A percentile compares a stretch with the other conserved stretches of the same genome.
Evolutionary conservation across 2,329 filamentous ascomycete genomes (phyloP).

Genomic region (Calonectria pauciramosa): DNA sequence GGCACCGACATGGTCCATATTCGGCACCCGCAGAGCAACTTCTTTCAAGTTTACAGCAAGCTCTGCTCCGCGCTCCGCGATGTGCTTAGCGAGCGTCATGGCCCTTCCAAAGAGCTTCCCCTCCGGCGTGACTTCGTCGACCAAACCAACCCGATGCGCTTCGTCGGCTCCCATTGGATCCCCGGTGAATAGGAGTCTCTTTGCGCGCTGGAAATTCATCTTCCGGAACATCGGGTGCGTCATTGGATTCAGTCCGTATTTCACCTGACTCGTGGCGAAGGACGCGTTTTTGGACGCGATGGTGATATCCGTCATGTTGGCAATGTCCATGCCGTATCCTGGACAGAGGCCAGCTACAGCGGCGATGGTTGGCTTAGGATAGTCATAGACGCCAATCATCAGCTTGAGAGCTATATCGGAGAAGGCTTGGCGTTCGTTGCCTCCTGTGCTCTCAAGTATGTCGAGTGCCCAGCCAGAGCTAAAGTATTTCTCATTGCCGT

Average conservation of each 20-base stretch:
- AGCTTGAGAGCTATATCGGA: conserved; percentile 13
- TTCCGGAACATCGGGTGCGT: conserved; percentile 12
- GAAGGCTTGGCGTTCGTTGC: conserved; percentile 5
- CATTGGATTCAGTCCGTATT: conserved; percentile 18
- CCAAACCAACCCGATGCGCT: background rate
- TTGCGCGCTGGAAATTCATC: conserved; percentile 14
- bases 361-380: conserved; percentile 6
- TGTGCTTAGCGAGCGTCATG: background rate
- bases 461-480: conserved; percentile 14
- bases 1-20: conserved; percentile 5
- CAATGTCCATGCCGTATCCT: conserved; percentile 12
- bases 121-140: background rate
- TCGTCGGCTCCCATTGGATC: conserved; percentile 9
- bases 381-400: conserved; percentile 10
- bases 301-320: conserved; percentile 17
- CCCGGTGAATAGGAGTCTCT: conserved; percentile 7
- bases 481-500: conserved; percentile 12
- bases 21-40: conserved; percentile 4
- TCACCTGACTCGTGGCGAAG: conserved; percentile 7
- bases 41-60: conserved; percentile 10
- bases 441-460: conserved; percentile 7
- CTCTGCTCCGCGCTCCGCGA: conserved; percentile 3
- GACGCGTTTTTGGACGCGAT: conserved; percentile 7
- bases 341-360: conserved; percentile 7
- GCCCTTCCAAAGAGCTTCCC: background rate